Evolutionary conservation across 169 alveolate genomes (phyloP), one percentile per base, ranked within the genome.

Genomic region (Eimeria necatrix): DNA sequence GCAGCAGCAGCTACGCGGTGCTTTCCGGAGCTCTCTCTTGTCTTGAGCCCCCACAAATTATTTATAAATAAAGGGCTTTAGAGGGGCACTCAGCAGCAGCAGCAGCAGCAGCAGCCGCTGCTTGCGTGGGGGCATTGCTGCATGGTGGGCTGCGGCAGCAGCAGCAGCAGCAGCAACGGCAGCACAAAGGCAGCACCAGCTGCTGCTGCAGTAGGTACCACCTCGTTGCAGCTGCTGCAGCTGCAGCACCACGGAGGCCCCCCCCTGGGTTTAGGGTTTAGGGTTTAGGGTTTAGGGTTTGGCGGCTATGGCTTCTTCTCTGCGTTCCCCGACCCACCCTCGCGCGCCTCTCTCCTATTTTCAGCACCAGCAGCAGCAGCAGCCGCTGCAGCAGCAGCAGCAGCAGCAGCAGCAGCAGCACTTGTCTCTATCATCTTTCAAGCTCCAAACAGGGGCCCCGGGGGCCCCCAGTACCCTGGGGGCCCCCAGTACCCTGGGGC

Each of bases 141-240:
- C 78, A n/a, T 16, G 20, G 8, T 9, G 64, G 64, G 14, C 64
- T 56, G 64, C 64, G 14, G 64, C 14, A 32, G 51, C 12, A 71
- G 41, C 5, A 71, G 46, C 81, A 71, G 81, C 46, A 71, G 81
- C 51, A 24, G 81, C 81, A 71, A 24, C 53, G 22, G 81, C 81
- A 71, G n/a, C n/a, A n/a, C n/a, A n/a, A n/a, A n/a, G n/a, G 81
- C 81, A 71, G 81, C 81, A 71, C n/a, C 73, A 61, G n/a, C 6
- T 61, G 32, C 16, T 61, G 73, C 16, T 61, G 4, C 73, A 14
- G 32, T 61, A 61, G n/a, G n/a, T 7, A 53, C 64, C 73, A 4
- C 73, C n/a, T 71, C 64, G 14, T 3, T 24, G 22, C 48, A 71
- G 51, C 7, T 71, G 81, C 51, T n/a, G 81, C 51, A 24, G 49